Percentiles rank a stretch among this genome's conserved stretches.
phyloP scores from a whole-genome alignment of 1,284 basidiomycete species.

The Sanghuangporus sanghuang region DNA sequence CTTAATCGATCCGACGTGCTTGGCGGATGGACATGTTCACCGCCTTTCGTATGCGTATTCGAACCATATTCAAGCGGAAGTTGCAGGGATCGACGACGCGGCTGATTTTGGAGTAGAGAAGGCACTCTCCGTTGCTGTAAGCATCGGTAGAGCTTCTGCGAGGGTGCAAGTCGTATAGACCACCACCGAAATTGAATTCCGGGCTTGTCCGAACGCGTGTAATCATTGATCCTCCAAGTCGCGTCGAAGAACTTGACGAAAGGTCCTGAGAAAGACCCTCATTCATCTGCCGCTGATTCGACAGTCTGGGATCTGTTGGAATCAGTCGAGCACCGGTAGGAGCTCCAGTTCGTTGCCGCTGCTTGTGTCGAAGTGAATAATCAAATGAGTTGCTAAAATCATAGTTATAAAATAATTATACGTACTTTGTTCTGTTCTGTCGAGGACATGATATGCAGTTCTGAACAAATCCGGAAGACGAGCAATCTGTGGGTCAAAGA shows the following conservation, averaged over 20 bases:
- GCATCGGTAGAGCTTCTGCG: conserved; percentile 12
- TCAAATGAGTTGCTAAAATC: background rate
- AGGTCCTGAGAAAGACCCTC: conserved; percentile 16
- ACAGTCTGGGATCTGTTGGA: background rate
- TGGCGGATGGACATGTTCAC: conserved; percentile 2
- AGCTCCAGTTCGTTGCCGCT: background rate
- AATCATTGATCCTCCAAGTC: conserved; percentile 2
- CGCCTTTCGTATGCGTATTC: background rate
- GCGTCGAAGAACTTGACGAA: background rate
- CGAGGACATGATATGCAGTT: too few species aligned
- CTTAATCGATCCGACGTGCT: conserved; percentile 6
- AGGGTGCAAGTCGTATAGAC: conserved; percentile 13
- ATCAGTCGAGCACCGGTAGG: background rate
- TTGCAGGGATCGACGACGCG: conserved; percentile 15
- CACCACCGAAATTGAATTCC: conserved; percentile 6
- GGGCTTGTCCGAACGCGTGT: conserved; percentile 4
- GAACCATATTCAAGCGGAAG: conserved; percentile 14
- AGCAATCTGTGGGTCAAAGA: too few species aligned
- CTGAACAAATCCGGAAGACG: too few species aligned
- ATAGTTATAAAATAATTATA: too few species aligned
- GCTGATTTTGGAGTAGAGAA: conserved; percentile 16
- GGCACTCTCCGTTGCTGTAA: conserved; percentile 10
- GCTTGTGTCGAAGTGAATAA: conserved; percentile 6
- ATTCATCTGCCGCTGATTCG: conserved; percentile 6
- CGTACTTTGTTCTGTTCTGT: too few species aligned